A percentile compares a stretch with the other conserved stretches of the same genome.
These are phyloP conservation scores for Ceriops tagal DNA, from an alignment of 345 rosid species.

Conservation along the genomic window DNA sequence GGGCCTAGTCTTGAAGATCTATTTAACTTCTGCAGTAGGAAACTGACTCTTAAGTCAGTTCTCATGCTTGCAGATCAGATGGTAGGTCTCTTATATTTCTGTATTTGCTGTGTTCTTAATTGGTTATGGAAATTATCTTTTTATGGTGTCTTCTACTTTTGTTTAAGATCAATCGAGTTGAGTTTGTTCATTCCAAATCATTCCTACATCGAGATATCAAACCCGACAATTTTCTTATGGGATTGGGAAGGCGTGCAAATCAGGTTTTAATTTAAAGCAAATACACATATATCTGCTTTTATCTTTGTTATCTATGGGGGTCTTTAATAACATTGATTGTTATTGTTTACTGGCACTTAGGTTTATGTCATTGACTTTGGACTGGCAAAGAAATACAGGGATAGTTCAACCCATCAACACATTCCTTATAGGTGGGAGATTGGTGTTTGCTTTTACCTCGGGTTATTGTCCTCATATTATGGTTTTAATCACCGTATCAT, in stretches of 20 bases:
- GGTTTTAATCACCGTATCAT: too few species aligned
- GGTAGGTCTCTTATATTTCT: constrained; percentile 38
- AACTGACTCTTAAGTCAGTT: constrained; percentile 83
- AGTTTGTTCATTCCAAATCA: constrained; percentile 82
- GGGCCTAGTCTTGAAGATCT: constrained; percentile 97
- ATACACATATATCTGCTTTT: background rate
- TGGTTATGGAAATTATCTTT: constrained; percentile 6
- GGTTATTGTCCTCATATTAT: too few species aligned
- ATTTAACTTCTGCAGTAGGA: constrained; percentile 84
- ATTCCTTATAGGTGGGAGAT: constrained; percentile 70
- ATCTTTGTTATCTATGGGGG: background rate
- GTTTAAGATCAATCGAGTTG: constrained; percentile 76
- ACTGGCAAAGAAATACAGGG: constrained; percentile 84
- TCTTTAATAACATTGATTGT: background rate
- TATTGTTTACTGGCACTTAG: constrained; percentile 29
- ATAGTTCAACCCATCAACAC: constrained; percentile 78
- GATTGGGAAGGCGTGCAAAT: constrained; percentile 83
- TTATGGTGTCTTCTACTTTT: constrained; percentile 3
- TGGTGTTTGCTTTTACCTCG: background rate
- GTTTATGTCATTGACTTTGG: constrained; percentile 89
- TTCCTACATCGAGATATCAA: constrained; percentile 89
- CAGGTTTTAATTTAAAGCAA: constrained; percentile 46
- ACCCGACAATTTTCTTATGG: constrained; percentile 97
- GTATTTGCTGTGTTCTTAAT: background rate
- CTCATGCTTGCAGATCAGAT: constrained; percentile 96